Evolutionary conservation across 345 rosid species (phyloP).

Genomic region (Salix suchowensis): DNA sequence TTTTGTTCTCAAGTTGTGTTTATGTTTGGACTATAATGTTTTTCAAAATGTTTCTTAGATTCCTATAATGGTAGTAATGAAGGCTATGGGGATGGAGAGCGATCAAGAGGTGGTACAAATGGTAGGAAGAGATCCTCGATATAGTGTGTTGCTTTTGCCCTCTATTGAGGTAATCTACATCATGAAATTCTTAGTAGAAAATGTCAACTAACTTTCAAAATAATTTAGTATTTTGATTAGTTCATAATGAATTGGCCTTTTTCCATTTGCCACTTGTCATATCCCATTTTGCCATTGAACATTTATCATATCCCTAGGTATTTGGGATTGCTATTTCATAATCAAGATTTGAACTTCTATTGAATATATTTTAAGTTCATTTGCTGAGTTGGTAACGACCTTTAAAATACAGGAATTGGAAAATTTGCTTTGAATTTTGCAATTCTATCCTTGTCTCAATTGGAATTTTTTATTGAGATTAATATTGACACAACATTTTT

Average conservation of each 20-base stretch:
- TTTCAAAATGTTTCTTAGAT: conserved; percentile 28
- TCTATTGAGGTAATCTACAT: conserved; percentile 66
- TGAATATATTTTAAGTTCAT: no score
- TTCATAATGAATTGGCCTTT: neutral
- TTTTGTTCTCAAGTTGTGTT: conserved; percentile 1
- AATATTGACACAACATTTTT: no score
- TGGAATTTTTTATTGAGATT: no score
- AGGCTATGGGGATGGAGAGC: conserved; percentile 97
- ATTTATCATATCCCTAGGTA: no score
- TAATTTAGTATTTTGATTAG: neutral
- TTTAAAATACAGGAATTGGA: no score
- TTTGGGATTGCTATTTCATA: no score
- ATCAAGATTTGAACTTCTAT: no score
- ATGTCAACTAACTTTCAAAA: neutral
- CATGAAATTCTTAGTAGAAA: neutral
- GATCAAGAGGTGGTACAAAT: conserved; percentile 94
- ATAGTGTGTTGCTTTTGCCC: conserved; percentile 64
- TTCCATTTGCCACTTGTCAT: no score
- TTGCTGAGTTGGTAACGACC: no score
- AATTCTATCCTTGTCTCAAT: no score
- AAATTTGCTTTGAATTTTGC: no score
- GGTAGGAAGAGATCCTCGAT: conserved; percentile 95
- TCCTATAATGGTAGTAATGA: conserved; percentile 83
- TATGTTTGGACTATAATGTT: neutral
- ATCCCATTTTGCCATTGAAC: no score